A percentile compares a stretch with the other conserved stretches of the same genome.
Evolutionary conservation across 73 alveolate genomes (phyloP).

Genomic region (Breviolum minutum): DNA sequence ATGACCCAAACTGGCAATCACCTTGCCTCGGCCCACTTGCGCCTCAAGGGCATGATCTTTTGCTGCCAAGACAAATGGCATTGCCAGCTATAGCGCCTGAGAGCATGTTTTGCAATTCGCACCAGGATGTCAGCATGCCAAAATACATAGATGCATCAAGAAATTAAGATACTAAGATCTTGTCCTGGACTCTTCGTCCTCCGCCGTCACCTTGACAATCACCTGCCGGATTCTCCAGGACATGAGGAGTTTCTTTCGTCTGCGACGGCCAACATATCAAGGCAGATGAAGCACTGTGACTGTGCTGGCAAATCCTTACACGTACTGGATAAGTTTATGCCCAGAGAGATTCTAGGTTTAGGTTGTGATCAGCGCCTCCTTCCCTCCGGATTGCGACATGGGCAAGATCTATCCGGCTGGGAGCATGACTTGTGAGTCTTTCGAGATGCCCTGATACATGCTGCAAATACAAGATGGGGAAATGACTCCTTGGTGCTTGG

Average conservation of each 20-base stretch:
- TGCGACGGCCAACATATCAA: background rate
- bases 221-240: background rate
- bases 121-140: background rate
- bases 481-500: too few relatives aligned
- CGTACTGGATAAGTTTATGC: too few relatives aligned
- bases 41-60: slow-evolving; percentile 26
- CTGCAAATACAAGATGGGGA: too few relatives aligned
- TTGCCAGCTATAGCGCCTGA: slow-evolving; percentile 61
- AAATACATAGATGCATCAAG: too few relatives aligned
- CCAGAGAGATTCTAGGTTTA: too few relatives aligned
- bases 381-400: too few relatives aligned
- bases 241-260: background rate
- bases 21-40: slow-evolving; percentile 66
- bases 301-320: too few relatives aligned
- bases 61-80: slow-evolving; percentile 44
- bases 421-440: too few relatives aligned
- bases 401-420: too few relatives aligned
- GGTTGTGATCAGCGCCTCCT: too few relatives aligned
- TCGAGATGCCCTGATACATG: too few relatives aligned
- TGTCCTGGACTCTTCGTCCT: slow-evolving; percentile 31
- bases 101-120: background rate
- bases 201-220: slow-evolving; percentile 45
- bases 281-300: too few relatives aligned
- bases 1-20: background rate
- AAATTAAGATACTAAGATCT: background rate